These are phyloP conservation scores for Osmanthus fragrans DNA, from an alignment of 257 asterid species.

Conservation along the genomic window DNA sequence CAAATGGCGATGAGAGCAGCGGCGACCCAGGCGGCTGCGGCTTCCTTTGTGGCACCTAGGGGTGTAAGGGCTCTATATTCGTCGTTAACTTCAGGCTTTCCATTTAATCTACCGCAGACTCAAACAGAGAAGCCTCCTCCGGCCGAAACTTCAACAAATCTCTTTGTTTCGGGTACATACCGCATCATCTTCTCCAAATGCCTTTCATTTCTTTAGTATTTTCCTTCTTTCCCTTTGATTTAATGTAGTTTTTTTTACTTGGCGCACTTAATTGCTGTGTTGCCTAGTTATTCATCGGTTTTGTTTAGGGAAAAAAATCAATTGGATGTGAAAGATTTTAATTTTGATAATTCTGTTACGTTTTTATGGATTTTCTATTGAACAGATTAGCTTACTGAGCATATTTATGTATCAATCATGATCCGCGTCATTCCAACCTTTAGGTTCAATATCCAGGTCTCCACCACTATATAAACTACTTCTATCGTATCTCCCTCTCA, in stretches of 20 bases:
- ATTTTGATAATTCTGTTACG: too few species aligned
- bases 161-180: constrained; percentile 72
- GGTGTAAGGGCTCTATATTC: constrained; percentile 48
- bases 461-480: neutral
- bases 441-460: neutral
- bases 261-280: neutral
- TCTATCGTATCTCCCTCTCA: neutral
- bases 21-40: constrained; percentile 28
- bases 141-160: constrained; percentile 78
- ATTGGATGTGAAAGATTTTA: too few species aligned
- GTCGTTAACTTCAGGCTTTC: constrained; percentile 49
- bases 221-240: neutral
- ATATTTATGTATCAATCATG: neutral
- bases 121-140: constrained; percentile 63
- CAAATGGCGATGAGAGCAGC: constrained; percentile 62
- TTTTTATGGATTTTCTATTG: too few species aligned
- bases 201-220: neutral
- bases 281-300: neutral
- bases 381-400: neutral
- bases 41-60: constrained; percentile 30
- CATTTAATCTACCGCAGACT: constrained; percentile 52
- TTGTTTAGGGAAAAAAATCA: neutral
- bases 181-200: neutral
- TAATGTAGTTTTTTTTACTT: neutral
- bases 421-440: neutral